A percentile compares a stretch with the other conserved stretches of the same genome.
These are phyloP conservation scores for Penicillium sclerotiorum DNA, from an alignment of 2,329 filamentous ascomycete species.

Conservation along the genomic window DNA sequence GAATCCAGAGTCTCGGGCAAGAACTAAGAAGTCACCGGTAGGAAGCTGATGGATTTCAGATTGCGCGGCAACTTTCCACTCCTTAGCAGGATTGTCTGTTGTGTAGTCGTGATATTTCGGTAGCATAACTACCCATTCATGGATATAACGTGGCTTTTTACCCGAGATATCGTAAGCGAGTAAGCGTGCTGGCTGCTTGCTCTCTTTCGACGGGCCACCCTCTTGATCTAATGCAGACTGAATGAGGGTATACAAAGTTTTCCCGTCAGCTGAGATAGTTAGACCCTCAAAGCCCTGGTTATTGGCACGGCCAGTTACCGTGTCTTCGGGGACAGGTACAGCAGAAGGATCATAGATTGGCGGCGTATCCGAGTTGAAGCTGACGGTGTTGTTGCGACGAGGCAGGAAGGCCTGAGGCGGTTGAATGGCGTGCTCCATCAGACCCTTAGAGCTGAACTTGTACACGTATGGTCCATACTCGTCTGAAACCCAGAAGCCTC, in stretches of 20 bases:
- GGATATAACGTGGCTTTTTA: slow-evolving; percentile 50
- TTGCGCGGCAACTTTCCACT: slow-evolving; percentile 62
- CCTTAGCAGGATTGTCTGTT: slow-evolving; percentile 52
- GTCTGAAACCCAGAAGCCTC: slow-evolving; percentile 69
- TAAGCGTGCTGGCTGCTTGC: slow-evolving; percentile 61
- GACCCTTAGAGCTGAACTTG: slow-evolving; percentile 61
- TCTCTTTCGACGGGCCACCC: slow-evolving; percentile 58
- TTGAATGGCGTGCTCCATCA: slow-evolving; percentile 64
- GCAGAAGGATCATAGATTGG: slow-evolving; percentile 60
- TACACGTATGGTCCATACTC: slow-evolving; percentile 74
- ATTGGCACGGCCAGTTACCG: slow-evolving; percentile 65
- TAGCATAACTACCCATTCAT: slow-evolving; percentile 68
- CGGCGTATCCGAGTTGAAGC: slow-evolving; percentile 67
- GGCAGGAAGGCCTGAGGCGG: slow-evolving; percentile 68
- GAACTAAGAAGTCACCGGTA: slow-evolving; percentile 65
- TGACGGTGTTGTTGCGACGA: slow-evolving; percentile 60
- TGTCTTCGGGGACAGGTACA: slow-evolving; percentile 57
- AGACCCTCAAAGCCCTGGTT: slow-evolving; percentile 77
- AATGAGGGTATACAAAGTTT: slow-evolving; percentile 65
- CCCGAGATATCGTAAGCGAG: slow-evolving; percentile 64
- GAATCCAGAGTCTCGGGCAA: slow-evolving; percentile 64
- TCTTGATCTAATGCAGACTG: slow-evolving; percentile 68
- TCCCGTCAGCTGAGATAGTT: slow-evolving; percentile 64
- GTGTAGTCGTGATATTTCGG: slow-evolving; percentile 59
- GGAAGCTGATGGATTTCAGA: slow-evolving; percentile 69